Percentiles rank a stretch among this genome's conserved stretches.
Conservation (phyloP, 2,329 filamentous ascomycete species). For the Neofusicoccum umdonicola region DNA sequence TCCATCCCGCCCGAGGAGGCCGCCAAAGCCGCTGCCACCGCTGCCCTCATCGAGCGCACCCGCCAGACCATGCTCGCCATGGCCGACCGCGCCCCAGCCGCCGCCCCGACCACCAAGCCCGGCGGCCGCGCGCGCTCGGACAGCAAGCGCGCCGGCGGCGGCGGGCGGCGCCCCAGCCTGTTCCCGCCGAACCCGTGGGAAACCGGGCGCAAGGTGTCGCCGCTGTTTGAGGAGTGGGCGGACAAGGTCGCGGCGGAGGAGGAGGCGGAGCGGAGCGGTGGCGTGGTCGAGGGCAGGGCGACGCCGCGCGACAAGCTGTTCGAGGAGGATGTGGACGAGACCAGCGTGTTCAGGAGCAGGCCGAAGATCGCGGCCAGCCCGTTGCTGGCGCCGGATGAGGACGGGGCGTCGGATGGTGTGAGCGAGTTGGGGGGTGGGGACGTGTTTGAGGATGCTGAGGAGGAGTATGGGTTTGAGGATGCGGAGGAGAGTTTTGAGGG, state of each 20-base stretch:
- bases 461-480: slow-evolving; percentile 19
- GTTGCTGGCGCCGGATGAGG: slow-evolving; percentile 34
- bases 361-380: slow-evolving; percentile 80
- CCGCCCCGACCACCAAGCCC: slow-evolving; percentile 16
- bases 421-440: slow-evolving; percentile 15
- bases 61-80: slow-evolving; percentile 73
- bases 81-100: slow-evolving; percentile 33
- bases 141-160: neutral
- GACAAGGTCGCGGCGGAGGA: neutral
- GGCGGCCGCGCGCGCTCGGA: neutral
- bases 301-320: slow-evolving; percentile 13
- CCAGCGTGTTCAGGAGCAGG: slow-evolving; percentile 79
- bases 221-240: slow-evolving; percentile 22
- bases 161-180: slow-evolving; percentile 11
- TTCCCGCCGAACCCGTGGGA: slow-evolving; percentile 58
- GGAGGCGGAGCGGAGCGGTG: neutral
- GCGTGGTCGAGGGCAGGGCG: neutral
- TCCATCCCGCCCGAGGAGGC: slow-evolving; percentile 27
- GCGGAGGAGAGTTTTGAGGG: slow-evolving; percentile 20
- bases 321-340: slow-evolving; percentile 39
- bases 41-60: slow-evolving; percentile 69
- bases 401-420: slow-evolving; percentile 7
- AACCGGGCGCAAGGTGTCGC: slow-evolving; percentile 44
- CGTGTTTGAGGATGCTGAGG: slow-evolving; percentile 13
- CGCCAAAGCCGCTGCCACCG: slow-evolving; percentile 29